A percentile compares a stretch with the other conserved stretches of the same genome.
Evolutionary conservation across 495 filamentous ascomycete genomes (phyloP).

Genomic region (Neurospora pannonica): DNA sequence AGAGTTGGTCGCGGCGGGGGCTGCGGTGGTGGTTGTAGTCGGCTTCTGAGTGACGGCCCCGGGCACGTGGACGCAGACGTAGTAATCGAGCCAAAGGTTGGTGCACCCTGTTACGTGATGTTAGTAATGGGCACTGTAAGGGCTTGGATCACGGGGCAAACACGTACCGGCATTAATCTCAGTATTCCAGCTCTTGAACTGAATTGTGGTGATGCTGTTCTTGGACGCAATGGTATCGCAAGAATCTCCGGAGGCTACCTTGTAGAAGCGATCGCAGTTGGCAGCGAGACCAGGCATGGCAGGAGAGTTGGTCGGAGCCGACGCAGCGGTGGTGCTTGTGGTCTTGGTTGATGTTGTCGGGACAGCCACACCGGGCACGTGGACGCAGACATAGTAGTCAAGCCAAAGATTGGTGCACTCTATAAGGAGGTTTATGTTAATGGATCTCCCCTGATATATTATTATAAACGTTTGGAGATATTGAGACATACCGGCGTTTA

Average conservation of each 20-base stretch:
- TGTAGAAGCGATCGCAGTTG: conserved; percentile 34
- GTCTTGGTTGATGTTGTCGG: background rate
- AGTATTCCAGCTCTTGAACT: conserved; percentile 27
- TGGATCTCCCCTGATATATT: conserved; percentile 15
- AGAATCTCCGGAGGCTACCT: conserved; percentile 29
- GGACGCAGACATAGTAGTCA: conserved; percentile 9
- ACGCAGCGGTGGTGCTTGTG: background rate
- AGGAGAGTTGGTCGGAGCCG: conserved; percentile 9
- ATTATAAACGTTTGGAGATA: conserved; percentile 16
- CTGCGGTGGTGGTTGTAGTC: background rate
- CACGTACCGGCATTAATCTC: conserved; percentile 26
- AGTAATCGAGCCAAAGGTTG: conserved; percentile 6
- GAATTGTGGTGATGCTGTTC: conserved; percentile 17
- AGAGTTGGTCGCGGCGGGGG: conserved; percentile 31
- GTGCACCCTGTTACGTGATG: conserved; percentile 5
- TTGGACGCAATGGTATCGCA: conserved; percentile 28
- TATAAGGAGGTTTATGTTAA: conserved; percentile 3
- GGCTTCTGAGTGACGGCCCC: background rate
- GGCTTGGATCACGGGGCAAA: conserved; percentile 27
- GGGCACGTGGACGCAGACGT: conserved; percentile 9
- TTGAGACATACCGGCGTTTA: conserved; percentile 22
- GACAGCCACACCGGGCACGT: conserved; percentile 23
- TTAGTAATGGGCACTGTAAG: conserved; percentile 5
- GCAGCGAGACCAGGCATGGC: conserved; percentile 22
- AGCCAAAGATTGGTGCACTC: conserved; percentile 5